Evolutionary conservation across 495 filamentous ascomycete genomes (phyloP), one percentile per base, ranked within the genome.

Genomic region (Talaromyces ruber): DNA sequence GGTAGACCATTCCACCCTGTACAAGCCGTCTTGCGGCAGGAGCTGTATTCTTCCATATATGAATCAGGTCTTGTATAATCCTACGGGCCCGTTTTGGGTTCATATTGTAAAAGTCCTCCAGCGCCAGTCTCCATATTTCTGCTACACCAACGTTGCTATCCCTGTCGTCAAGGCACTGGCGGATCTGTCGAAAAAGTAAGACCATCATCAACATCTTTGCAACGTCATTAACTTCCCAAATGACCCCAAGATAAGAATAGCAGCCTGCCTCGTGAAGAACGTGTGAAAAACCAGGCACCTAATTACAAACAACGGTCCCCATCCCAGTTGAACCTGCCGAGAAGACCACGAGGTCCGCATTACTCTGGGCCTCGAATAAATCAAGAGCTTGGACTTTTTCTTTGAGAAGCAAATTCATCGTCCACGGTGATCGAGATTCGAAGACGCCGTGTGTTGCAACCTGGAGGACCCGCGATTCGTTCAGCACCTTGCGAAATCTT

Each of bases 191-290:
- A 25, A 54, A 54, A 25, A 54, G 25, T 6, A 54, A 21, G 51
- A 54, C 9, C 51, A 54, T 54, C 51, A 54, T 25, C 51, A 54
- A 28, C 21, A 54, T 24, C 51, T 7, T 54, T 54, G 51, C 51
- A 25, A 54, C 21, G 51, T 54, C 51, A 28, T 54, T 28, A 21
- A 54, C 51, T 54, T 54, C 51, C 51, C 51, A 54, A 54, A 54
- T 7, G 25, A 21, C 51, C 21, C 51, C 51, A 21, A 54, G 51
- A 54, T 54, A 54, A 12, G 51, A 54, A 21, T 7, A 54, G 25
- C 51, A 54, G 18, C 51, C 51, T 25, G 51, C 51, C 51, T 54
- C 51, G 11, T 24, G 51, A 12, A 54, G 51, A 3, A 54, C 51
- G 25, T 54, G 51, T 28, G 51, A 54, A 21, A 54, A 54, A 12